These are phyloP conservation scores for Auricularia sp. DNA, from an alignment of 768 basidiomycete genomes.

Conservation along the genomic window DNA sequence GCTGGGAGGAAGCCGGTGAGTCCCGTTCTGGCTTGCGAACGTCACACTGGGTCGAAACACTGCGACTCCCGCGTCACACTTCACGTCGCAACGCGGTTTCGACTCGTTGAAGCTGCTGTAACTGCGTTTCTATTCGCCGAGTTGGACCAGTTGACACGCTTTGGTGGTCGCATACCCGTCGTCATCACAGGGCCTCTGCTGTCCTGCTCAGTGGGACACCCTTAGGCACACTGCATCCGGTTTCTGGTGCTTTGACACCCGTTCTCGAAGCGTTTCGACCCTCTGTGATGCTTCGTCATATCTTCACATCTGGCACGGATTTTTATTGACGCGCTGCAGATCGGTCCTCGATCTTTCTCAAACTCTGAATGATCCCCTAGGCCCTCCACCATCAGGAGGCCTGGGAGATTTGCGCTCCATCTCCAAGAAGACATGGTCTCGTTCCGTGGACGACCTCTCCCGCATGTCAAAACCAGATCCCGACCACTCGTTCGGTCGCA, in stretches of 20 bases:
- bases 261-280: background rate
- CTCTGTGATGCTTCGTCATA: slow-evolving; percentile 4
- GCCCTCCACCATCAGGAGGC: slow-evolving; percentile 20
- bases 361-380: slow-evolving; percentile 14
- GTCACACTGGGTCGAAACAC: no score
- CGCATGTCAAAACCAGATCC: slow-evolving; percentile 25
- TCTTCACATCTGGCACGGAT: slow-evolving; percentile 8
- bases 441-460: slow-evolving; percentile 68
- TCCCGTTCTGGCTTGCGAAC: slow-evolving; percentile 6
- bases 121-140: no score
- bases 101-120: no score
- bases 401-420: slow-evolving; percentile 61
- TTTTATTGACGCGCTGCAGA: slow-evolving; percentile 24
- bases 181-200: no score
- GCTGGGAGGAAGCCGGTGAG: slow-evolving; percentile 42
- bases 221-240: no score
- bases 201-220: no score
- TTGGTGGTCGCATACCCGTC: no score
- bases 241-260: no score
- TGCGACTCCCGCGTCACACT: no score
- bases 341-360: slow-evolving; percentile 56
- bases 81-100: no score
- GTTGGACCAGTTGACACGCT: no score
- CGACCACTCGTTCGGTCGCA: background rate
- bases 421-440: slow-evolving; percentile 67